phyloP scores from a whole-genome alignment of 1,284 basidiomycete species.

The Hymenochaete sp. region DNA sequence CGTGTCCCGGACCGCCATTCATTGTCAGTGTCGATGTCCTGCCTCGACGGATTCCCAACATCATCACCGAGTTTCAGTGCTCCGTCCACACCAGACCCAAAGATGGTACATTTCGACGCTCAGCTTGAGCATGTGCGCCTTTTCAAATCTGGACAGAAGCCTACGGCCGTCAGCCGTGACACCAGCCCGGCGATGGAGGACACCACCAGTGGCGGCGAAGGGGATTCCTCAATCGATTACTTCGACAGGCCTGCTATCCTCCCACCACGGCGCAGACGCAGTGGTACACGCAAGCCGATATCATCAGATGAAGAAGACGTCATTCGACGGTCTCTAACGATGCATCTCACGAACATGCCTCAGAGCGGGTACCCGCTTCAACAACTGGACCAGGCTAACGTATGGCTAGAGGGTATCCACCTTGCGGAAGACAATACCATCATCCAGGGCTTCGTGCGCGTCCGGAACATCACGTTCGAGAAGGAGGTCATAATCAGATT shows the following conservation, averaged over 20 bases:
- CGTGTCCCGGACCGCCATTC: not conserved
- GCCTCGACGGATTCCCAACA: not conserved
- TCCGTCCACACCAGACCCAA: slow-evolving; percentile 32
- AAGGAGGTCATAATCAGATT: slow-evolving; percentile 88
- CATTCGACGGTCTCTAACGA: slow-evolving; percentile 33
- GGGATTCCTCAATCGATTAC: slow-evolving; percentile 43
- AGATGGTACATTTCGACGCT: slow-evolving; percentile 89
- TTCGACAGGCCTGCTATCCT: slow-evolving; percentile 29
- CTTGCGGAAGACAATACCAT: slow-evolving; percentile 54
- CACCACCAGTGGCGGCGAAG: slow-evolving; percentile 49
- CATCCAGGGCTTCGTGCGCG: slow-evolving; percentile 66
- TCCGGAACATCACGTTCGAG: slow-evolving; percentile 80
- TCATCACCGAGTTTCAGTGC: slow-evolving; percentile 7
- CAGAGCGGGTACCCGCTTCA: slow-evolving; percentile 16
- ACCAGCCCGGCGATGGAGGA: slow-evolving; percentile 78
- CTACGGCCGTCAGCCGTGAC: slow-evolving; percentile 83
- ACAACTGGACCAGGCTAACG: slow-evolving; percentile 30
- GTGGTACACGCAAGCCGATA: not conserved
- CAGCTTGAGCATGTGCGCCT: slow-evolving; percentile 90
- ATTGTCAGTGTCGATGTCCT: not conserved
- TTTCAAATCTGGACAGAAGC: slow-evolving; percentile 90
- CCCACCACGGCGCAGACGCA: not conserved
- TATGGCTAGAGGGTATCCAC: slow-evolving; percentile 44
- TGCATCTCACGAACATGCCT: slow-evolving; percentile 50
- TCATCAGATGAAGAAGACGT: slow-evolving; percentile 21